Evolutionary conservation across 768 basidiomycete genomes (phyloP).

Genomic region (Galerina marginata): DNA sequence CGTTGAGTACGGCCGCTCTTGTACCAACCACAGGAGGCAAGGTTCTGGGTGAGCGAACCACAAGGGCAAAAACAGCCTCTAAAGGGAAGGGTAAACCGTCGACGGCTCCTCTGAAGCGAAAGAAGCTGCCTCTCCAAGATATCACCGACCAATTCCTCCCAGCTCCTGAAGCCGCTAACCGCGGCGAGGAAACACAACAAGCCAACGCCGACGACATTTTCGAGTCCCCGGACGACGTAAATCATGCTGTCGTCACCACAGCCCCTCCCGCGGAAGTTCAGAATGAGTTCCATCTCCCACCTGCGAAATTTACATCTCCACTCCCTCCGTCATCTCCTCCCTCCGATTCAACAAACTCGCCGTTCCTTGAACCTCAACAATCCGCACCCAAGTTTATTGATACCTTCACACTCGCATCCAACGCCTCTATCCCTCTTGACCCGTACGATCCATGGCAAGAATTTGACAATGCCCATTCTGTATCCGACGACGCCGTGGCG

Average conservation of each 20-base stretch:
- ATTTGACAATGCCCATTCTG: constrained; percentile 22
- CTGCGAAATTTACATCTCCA: constrained; percentile 30
- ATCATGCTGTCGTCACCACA: constrained; percentile 7
- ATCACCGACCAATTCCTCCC: constrained; percentile 38
- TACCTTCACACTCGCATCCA: constrained; percentile 12
- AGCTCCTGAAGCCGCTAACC: constrained; percentile 32
- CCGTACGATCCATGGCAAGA: constrained; percentile 27
- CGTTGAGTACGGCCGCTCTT: constrained; percentile 4
- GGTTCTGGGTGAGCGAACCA: background rate
- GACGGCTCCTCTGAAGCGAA: constrained; percentile 25
- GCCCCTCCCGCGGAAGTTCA: constrained; percentile 8
- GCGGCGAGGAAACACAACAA: constrained; percentile 23
- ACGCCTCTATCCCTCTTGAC: constrained; percentile 9
- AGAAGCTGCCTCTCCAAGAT: constrained; percentile 40
- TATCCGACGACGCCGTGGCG: constrained; percentile 16
- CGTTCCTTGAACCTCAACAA: background rate
- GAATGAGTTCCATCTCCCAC: background rate
- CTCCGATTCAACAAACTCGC: constrained; percentile 22
- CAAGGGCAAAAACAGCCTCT: constrained; percentile 18
- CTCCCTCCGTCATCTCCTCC: constrained; percentile 43
- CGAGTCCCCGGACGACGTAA: constrained; percentile 1
- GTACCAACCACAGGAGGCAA: constrained; percentile 5
- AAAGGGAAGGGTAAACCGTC: constrained; percentile 31
- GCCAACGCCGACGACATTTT: constrained; percentile 7
- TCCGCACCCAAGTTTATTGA: constrained; percentile 4